Conservation (phyloP, 306 rosid genomes). For the Morella rubra region DNA sequence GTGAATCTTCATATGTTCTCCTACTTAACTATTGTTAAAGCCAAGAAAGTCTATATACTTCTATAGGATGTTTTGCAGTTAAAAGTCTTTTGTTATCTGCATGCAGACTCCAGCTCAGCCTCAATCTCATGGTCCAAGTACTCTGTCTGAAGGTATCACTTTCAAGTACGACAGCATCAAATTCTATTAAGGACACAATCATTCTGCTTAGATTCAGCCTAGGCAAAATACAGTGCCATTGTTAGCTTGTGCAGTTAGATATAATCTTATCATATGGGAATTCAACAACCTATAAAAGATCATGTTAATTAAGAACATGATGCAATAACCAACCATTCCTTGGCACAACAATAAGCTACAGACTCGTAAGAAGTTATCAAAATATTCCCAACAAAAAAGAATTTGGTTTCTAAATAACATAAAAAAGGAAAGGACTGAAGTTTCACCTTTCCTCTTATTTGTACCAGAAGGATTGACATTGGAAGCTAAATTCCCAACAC, state of each 20-base stretch:
- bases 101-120: neutral
- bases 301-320: neutral
- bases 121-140: neutral
- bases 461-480: constrained; percentile 41
- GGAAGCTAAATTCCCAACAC: constrained; percentile 44
- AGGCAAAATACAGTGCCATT: constrained; percentile 21
- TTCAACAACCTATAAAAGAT: no score
- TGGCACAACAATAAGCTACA: neutral
- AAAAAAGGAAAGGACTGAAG: neutral
- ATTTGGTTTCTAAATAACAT: neutral
- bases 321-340: neutral
- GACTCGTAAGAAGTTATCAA: neutral
- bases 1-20: neutral
- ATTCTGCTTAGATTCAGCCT: constrained; percentile 10
- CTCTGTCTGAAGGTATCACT: neutral
- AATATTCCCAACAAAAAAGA: neutral
- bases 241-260: constrained; percentile 8
- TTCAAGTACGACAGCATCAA: neutral
- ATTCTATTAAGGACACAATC: neutral
- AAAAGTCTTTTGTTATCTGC: neutral
- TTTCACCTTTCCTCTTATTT: constrained; percentile 65
- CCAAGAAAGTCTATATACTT: neutral
- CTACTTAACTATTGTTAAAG: neutral
- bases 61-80: neutral
- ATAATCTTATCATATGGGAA: neutral